Conservation (phyloP, 2,329 filamentous ascomycete species). For the Fusarium ambrosium region DNA sequence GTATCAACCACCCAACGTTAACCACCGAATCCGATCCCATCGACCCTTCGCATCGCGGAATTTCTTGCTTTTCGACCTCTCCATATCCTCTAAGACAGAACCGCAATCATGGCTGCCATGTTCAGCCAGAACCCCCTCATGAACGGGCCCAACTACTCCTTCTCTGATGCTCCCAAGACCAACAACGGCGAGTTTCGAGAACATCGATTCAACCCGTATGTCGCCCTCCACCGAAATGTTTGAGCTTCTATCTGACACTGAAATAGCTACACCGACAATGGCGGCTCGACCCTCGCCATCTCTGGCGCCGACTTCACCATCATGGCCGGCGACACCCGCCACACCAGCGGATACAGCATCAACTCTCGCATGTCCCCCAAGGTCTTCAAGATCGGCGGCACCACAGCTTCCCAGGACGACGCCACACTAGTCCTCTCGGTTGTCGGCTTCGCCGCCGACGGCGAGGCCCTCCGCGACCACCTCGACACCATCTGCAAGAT, state of each 20-base stretch:
- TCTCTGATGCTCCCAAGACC: conserved; percentile 71
- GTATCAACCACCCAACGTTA: conserved; percentile 30
- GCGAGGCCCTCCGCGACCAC: conserved; percentile 91
- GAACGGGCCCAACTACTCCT: conserved; percentile 78
- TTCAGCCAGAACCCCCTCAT: conserved; percentile 78
- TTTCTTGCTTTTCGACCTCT: not conserved
- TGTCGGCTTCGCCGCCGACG: conserved; percentile 95
- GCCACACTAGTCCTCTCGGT: conserved; percentile 92
- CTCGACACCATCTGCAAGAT: conserved; percentile 97
- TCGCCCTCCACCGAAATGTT: not conserved
- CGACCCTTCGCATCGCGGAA: conserved; percentile 23
- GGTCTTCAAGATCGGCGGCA: conserved; percentile 96
- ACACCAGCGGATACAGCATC: conserved; percentile 98
- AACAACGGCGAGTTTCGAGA: conserved; percentile 70
- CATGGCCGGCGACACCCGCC: conserved; percentile 96
- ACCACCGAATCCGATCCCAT: conserved; percentile 20
- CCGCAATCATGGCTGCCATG: conserved; percentile 71
- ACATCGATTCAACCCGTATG: conserved; percentile 95
- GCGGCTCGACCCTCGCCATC: conserved; percentile 95
- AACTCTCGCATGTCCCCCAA: conserved; percentile 96
- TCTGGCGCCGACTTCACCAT: conserved; percentile 95
- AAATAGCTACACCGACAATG: conserved; percentile 93
- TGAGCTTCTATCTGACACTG: conserved; percentile 18
- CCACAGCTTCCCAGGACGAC: conserved; percentile 85
- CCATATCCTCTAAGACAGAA: not conserved